These are phyloP conservation scores for Diplosphaera chodatii DNA, from an alignment of 139 green algal species.

Conservation along the genomic window DNA sequence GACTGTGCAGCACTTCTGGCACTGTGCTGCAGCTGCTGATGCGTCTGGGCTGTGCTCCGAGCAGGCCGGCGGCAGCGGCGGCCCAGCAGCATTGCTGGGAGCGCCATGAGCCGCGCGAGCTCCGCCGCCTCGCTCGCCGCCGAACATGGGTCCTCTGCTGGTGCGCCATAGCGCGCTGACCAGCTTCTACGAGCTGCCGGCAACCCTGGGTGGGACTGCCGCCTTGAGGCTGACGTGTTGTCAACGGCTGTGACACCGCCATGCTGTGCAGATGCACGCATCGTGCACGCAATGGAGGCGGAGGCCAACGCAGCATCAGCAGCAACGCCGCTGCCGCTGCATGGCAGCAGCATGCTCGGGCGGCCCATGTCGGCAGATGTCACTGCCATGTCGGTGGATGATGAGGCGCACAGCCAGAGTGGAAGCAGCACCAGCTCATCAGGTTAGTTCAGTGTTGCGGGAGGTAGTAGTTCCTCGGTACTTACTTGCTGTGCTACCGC, in stretches of 20 bases:
- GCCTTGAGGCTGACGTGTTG: too few relatives aligned
- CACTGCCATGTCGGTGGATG: background rate
- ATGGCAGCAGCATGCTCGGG: background rate
- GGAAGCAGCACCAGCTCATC: background rate
- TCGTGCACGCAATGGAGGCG: background rate
- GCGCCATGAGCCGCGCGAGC: background rate
- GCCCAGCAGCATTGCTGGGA: background rate
- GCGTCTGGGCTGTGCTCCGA: too few relatives aligned
- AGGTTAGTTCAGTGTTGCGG: background rate
- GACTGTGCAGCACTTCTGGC: too few relatives aligned
- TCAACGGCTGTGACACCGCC: too few relatives aligned
- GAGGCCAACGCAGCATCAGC: background rate
- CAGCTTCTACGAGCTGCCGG: too few relatives aligned
- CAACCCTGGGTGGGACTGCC: too few relatives aligned
- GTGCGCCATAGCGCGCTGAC: background rate
- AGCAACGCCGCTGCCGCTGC: too few relatives aligned
- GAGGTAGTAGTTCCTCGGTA: too few relatives aligned
- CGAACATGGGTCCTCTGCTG: background rate
- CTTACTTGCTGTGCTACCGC: too few relatives aligned
- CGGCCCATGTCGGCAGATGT: background rate
- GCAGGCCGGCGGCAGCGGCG: too few relatives aligned
- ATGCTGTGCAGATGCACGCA: background rate
- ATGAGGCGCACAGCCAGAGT: too few relatives aligned
- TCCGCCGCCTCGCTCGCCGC: background rate
- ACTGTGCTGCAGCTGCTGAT: too few relatives aligned